A percentile compares a stretch with the other conserved stretches of the same genome.
phyloP scores from a whole-genome alignment of 768 basidiomycete genomes.

The Pholiota conissans region DNA sequence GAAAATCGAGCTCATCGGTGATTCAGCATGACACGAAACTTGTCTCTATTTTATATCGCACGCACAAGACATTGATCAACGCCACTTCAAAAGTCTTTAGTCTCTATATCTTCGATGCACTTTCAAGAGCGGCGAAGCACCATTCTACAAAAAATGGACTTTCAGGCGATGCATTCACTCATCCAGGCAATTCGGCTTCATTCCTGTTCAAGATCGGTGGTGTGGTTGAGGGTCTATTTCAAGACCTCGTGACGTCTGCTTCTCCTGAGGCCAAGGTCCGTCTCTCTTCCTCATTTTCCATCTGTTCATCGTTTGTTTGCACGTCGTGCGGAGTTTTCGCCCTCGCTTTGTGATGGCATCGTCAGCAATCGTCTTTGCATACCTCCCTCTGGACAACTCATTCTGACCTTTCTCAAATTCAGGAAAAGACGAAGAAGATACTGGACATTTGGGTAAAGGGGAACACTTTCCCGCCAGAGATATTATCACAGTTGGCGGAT shows the following conservation, averaged over 20 bases:
- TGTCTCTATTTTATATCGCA: constrained; percentile 85
- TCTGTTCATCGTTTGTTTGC: constrained; percentile 12
- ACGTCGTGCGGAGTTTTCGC: background rate
- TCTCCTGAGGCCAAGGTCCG: constrained; percentile 85
- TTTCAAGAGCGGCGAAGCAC: constrained; percentile 79
- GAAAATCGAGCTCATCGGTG: background rate
- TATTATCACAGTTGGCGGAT: constrained; percentile 72
- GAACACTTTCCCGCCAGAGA: constrained; percentile 80
- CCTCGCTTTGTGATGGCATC: no score
- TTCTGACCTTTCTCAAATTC: constrained; percentile 8
- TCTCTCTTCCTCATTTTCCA: constrained; percentile 21
- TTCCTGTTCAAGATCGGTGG: constrained; percentile 91
- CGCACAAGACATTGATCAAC: constrained; percentile 75
- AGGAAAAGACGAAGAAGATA: constrained; percentile 98
- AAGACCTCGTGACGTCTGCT: constrained; percentile 73
- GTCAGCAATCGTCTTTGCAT: no score
- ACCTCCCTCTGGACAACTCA: no score
- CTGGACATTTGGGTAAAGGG: constrained; percentile 97
- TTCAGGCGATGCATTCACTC: constrained; percentile 53
- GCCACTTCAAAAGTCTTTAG: constrained; percentile 72
- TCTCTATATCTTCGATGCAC: constrained; percentile 92
- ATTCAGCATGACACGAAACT: constrained; percentile 80
- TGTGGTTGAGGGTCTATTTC: constrained; percentile 84
- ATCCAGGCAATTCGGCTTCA: constrained; percentile 71
- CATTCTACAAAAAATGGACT: constrained; percentile 65